A percentile compares a stretch with the other conserved stretches of the same genome.
phyloP scores from a whole-genome alignment of 208 protist genomes.

The Wallacemonas sp. region DNA sequence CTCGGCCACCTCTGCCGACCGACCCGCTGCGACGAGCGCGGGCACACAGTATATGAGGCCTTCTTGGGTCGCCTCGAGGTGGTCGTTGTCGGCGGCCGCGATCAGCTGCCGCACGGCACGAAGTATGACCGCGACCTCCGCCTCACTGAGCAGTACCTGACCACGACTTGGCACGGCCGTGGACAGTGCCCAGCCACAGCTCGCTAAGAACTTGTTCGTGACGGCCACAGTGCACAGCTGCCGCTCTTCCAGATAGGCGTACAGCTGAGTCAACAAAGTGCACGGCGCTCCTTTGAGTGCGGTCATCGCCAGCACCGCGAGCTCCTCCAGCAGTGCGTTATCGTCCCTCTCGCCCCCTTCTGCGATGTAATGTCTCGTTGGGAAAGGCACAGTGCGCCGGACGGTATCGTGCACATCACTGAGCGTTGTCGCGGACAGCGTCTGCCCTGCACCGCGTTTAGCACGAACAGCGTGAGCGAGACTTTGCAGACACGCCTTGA shows the following conservation, averaged over 20 bases:
- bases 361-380: neutral
- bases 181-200: slow-evolving; percentile 40
- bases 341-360: neutral
- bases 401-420: slow-evolving; percentile 16
- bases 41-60: slow-evolving; percentile 63
- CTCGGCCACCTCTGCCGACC: slow-evolving; percentile 25
- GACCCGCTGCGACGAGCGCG: slow-evolving; percentile 45
- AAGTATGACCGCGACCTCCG: slow-evolving; percentile 8
- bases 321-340: slow-evolving; percentile 11
- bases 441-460: neutral
- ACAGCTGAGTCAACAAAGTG: slow-evolving; percentile 17
- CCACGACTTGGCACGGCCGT: neutral
- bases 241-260: slow-evolving; percentile 25
- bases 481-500: slow-evolving; percentile 49
- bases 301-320: slow-evolving; percentile 35
- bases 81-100: slow-evolving; percentile 2
- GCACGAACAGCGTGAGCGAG: slow-evolving; percentile 15
- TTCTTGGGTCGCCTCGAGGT: slow-evolving; percentile 44
- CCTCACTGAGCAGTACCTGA: slow-evolving; percentile 10
- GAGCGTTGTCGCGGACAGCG: neutral
- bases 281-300: slow-evolving; percentile 28
- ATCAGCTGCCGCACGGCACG: slow-evolving; percentile 21
- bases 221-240: slow-evolving; percentile 26
- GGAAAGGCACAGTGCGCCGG: slow-evolving; percentile 19
- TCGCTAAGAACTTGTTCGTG: slow-evolving; percentile 69